These are phyloP conservation scores for Starmera stellimalicola DNA, from an alignment of 1,139 yeast genomes.

Conservation along the genomic window DNA sequence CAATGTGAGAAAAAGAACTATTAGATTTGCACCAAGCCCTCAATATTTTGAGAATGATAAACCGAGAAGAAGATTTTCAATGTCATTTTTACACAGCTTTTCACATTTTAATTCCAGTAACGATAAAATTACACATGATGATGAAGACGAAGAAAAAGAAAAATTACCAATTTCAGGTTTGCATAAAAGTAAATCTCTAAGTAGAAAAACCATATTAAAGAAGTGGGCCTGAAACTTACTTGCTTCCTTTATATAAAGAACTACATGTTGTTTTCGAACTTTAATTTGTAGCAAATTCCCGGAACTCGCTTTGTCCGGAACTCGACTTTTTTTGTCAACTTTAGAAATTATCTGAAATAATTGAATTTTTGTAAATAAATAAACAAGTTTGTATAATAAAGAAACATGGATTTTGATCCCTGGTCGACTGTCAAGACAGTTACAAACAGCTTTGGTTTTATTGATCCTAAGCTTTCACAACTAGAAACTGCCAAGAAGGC, in stretches of 20 bases:
- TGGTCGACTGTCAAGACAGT: conserved; percentile 15
- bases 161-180: too few relatives aligned
- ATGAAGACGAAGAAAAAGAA: not conserved
- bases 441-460: conserved; percentile 8
- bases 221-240: not conserved
- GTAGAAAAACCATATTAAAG: not conserved
- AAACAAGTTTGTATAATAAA: too few relatives aligned
- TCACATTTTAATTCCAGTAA: too few relatives aligned
- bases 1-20: conserved; percentile 1
- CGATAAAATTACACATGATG: not conserved
- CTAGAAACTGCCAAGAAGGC: conserved; percentile 40
- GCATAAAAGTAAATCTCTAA: not conserved
- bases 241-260: too few relatives aligned
- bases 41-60: conserved; percentile 3
- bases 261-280: too few relatives aligned
- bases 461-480: conserved; percentile 34
- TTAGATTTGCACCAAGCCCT: conserved; percentile 9
- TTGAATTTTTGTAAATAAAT: too few relatives aligned
- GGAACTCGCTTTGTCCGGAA: too few relatives aligned
- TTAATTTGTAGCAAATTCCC: too few relatives aligned
- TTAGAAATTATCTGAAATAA: too few relatives aligned
- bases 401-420: conserved; percentile 18
- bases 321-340: too few relatives aligned
- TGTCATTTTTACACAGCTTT: not conserved
- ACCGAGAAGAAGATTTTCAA: not conserved